Conservation (phyloP, 768 basidiomycete genomes). For the Boletus rubroflammeus region DNA sequence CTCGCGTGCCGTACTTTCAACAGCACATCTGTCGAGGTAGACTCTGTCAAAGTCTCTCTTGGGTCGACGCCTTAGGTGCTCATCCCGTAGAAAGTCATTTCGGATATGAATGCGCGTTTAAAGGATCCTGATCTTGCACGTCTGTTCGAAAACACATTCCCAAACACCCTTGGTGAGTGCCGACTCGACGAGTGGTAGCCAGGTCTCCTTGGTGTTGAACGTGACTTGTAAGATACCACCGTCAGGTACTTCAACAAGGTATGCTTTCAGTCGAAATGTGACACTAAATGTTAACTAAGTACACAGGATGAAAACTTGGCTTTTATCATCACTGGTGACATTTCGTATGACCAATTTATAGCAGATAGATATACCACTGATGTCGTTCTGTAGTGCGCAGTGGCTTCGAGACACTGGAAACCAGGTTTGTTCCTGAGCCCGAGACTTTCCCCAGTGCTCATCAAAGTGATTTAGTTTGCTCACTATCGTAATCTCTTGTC, state of each 20-base stretch:
- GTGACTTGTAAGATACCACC: constrained; percentile 56
- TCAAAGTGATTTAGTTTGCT: constrained; percentile 48
- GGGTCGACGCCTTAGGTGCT: background rate
- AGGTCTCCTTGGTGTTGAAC: background rate
- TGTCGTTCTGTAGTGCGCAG: constrained; percentile 52
- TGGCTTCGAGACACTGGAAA: constrained; percentile 84
- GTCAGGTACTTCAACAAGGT: constrained; percentile 72
- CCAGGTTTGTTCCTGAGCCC: constrained; percentile 43
- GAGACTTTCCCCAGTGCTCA: background rate
- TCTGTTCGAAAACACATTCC: constrained; percentile 79
- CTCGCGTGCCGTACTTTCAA: constrained; percentile 73
- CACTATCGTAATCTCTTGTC: constrained; percentile 61
- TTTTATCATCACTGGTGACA: constrained; percentile 80
- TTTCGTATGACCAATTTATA: constrained; percentile 51
- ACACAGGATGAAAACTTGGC: constrained; percentile 64
- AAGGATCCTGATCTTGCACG: constrained; percentile 77
- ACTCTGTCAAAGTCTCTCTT: background rate
- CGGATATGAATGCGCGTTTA: constrained; percentile 66
- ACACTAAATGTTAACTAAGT: constrained; percentile 3
- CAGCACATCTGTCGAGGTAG: constrained; percentile 69
- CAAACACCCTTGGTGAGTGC: constrained; percentile 68
- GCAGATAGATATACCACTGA: constrained; percentile 4
- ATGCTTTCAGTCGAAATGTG: background rate
- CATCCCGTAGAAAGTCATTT: constrained; percentile 56
- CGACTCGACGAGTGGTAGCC: background rate